These are phyloP conservation scores for Pontederia crassipes DNA, from an alignment of 176 grass and related monocot genomes.

Conservation along the genomic window DNA sequence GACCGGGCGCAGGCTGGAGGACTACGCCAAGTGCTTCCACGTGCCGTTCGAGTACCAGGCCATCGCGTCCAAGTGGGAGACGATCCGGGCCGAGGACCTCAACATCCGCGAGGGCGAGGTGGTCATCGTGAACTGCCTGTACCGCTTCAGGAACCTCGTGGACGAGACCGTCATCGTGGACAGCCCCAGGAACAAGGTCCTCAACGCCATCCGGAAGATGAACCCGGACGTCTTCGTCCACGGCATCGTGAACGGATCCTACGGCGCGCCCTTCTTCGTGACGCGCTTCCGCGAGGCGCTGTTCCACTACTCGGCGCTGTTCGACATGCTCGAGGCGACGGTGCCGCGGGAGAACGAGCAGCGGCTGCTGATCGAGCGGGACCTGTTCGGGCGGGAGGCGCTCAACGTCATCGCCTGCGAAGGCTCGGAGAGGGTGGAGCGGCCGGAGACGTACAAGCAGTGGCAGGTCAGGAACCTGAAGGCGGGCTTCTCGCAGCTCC, in stretches of 20 bases:
- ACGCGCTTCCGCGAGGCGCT: slow-evolving; percentile 39
- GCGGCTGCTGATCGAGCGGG: slow-evolving; percentile 7
- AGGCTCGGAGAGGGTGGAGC: slow-evolving; percentile 9
- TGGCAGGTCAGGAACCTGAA: slow-evolving; percentile 14
- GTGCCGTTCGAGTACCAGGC: slow-evolving; percentile 50
- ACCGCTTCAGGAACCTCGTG: slow-evolving; percentile 22
- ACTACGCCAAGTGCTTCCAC: slow-evolving; percentile 57
- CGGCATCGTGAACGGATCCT: slow-evolving; percentile 37
- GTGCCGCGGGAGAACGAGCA: slow-evolving; percentile 26
- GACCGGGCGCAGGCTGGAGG: slow-evolving; percentile 34
- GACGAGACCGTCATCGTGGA: slow-evolving; percentile 38
- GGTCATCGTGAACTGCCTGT: slow-evolving; percentile 44
- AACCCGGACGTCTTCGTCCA: slow-evolving; percentile 46
- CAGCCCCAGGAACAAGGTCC: slow-evolving; percentile 37
- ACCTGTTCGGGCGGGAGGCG: slow-evolving; percentile 11
- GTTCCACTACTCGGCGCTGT: slow-evolving; percentile 36
- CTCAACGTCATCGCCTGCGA: slow-evolving; percentile 16
- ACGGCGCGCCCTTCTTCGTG: slow-evolving; percentile 36
- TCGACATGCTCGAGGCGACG: slow-evolving; percentile 48
- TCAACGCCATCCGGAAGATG: slow-evolving; percentile 40
- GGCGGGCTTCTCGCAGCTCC: slow-evolving; percentile 5
- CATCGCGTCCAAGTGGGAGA: slow-evolving; percentile 45
- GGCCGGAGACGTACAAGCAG: slow-evolving; percentile 15
- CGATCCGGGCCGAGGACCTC: slow-evolving; percentile 36
- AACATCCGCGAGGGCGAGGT: slow-evolving; percentile 42